Evolutionary conservation across 148 eudicot genomes (phyloP), one percentile per base, ranked within the genome.

Genomic region (Heliosperma pusillum): DNA sequence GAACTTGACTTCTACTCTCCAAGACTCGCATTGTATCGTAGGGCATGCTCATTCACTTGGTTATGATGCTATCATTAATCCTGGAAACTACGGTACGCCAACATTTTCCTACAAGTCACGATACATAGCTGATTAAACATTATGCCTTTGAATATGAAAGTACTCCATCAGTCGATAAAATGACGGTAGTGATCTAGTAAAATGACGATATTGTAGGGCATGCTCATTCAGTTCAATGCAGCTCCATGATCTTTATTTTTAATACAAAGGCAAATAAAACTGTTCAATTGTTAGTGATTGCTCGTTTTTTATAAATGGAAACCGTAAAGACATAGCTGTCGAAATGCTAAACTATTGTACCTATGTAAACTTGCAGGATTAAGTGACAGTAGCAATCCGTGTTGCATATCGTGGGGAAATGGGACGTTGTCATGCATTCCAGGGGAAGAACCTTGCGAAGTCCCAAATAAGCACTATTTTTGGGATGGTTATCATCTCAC

Each of bases 401-500:
- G 65, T 44, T 63, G 73, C 44, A 22, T 4, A 58, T 29, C 66
- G 16, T 74, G 74, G 74, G 47, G 15, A 20, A 77, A 77, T 29
- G 74, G 74, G 2, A 77, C 80, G 13, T 69, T 76, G 24, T 50
- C 75, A 7, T 80, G 76, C 66, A 53, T 87, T 16, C 88, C 88
- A 6, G 65, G 20, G 16, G 66, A 72, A 50, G 2, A 26, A 40
- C 83, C 89, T 2, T 86, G 92, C 66, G n/a, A 13, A n/a, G 22
- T 55, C n/a, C 80, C 81, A 0, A 58, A 81, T 30, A 66, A 78
- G 5, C 84, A 83, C 81, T 86, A 47, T 70, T 88, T 88, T 57
- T 88, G 84, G 85, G 92, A 88, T 73, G 89, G 84, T 3, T 85
- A 52, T 66, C 92, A 88, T 85, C 88, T 76, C 16, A 86, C 89